A percentile compares a stretch with the other conserved stretches of the same genome.
Conservation (phyloP, 1,284 basidiomycete genomes). For the Pyrrhoderma noxium region DNA sequence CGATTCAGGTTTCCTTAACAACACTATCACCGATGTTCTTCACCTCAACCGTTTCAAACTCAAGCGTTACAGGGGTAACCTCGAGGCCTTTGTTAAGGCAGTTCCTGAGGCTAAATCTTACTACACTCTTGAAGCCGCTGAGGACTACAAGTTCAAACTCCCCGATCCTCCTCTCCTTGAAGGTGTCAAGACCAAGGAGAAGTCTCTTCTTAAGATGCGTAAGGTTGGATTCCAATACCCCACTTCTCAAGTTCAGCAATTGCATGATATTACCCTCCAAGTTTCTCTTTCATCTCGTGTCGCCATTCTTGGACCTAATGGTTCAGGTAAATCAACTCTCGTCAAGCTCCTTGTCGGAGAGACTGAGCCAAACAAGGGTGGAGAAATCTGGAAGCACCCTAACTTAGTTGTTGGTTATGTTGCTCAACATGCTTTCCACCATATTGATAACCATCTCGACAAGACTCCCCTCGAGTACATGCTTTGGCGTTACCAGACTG, state of each 20-base stretch:
- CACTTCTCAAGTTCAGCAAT: conserved; percentile 75
- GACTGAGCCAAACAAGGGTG: conserved; percentile 92
- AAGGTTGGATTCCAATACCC: conserved; percentile 98
- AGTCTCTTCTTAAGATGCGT: conserved; percentile 95
- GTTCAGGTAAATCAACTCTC: conserved; percentile 97
- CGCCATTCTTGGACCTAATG: conserved; percentile 93
- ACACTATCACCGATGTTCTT: conserved; percentile 97
- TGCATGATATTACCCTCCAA: conserved; percentile 93
- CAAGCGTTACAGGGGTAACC: conserved; percentile 95
- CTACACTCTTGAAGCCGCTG: conserved; percentile 89
- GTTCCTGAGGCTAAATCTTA: conserved; percentile 98
- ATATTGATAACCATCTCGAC: conserved; percentile 96
- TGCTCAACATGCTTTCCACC: conserved; percentile 98
- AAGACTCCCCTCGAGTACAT: conserved; percentile 98
- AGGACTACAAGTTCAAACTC: conserved; percentile 97
- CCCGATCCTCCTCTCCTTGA: conserved; percentile 94
- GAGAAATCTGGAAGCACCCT: conserved; percentile 98
- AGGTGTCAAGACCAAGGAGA: conserved; percentile 99
- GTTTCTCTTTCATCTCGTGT: conserved; percentile 97
- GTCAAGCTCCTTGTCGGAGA: conserved; percentile 99
- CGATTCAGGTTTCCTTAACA: conserved; percentile 98
- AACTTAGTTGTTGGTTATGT: conserved; percentile 99
- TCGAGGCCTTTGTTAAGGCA: conserved; percentile 89
- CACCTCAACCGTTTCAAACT: conserved; percentile 99
- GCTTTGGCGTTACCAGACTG: conserved; percentile 99